Evolutionary conservation across 2,329 filamentous ascomycete species (phyloP).

Genomic region (Thelonectria olida): DNA sequence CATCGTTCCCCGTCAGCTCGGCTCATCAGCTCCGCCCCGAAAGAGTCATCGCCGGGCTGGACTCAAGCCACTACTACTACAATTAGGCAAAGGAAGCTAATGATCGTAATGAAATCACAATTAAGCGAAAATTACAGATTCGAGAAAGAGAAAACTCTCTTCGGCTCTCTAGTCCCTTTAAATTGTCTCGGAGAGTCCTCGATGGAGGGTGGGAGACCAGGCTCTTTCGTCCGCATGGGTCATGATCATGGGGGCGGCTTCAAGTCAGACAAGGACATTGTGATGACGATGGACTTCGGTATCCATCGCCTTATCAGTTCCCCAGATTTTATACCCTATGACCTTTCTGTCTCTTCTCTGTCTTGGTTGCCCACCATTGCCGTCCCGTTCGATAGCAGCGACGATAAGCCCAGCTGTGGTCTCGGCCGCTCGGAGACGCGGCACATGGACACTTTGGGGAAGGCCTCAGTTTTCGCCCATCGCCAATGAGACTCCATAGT

Average conservation of each 20-base stretch:
- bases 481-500: background rate
- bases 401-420: conserved; percentile 26
- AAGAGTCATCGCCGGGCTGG: conserved; percentile 30
- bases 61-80: conserved; percentile 13
- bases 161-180: background rate
- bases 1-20: conserved; percentile 25
- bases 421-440: conserved; percentile 22
- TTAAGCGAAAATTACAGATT: too few relatives aligned
- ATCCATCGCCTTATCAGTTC: conserved; percentile 3
- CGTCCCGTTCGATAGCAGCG: background rate
- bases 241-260: conserved; percentile 15
- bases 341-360: background rate
- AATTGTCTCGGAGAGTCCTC: background rate
- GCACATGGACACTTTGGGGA: conserved; percentile 8
- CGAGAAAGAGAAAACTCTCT: background rate
- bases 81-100: too few relatives aligned
- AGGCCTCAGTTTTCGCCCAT: conserved; percentile 5
- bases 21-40: conserved; percentile 14
- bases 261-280: background rate
- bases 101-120: background rate
- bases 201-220: conserved; percentile 1
- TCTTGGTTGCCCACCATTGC: background rate
- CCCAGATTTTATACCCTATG: background rate
- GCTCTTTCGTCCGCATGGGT: conserved; percentile 6
- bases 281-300: too few relatives aligned